phyloP scores from a whole-genome alignment of 495 filamentous ascomycete species.

The Clavariopsis aquatica region DNA sequence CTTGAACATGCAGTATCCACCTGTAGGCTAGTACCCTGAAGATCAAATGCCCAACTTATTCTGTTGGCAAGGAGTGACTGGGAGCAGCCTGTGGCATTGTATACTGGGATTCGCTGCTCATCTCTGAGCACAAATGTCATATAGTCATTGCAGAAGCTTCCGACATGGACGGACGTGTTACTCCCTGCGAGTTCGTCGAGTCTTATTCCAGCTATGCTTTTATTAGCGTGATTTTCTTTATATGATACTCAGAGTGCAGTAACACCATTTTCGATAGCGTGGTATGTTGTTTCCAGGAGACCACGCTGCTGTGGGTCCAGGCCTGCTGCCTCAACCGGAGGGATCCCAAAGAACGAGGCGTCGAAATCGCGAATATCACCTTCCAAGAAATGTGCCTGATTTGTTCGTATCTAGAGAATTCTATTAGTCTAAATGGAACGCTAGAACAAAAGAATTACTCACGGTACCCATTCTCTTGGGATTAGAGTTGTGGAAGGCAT shows the following conservation, averaged over 20 bases:
- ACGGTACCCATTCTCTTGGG: not conserved
- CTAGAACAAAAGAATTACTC: too few species aligned
- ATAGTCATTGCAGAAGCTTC: slow-evolving; percentile 23
- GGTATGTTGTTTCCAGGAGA: slow-evolving; percentile 34
- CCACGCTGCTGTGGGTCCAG: slow-evolving; percentile 18
- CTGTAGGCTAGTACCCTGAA: slow-evolving; percentile 20
- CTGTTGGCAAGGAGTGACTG: slow-evolving; percentile 25
- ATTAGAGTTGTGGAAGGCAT: slow-evolving; percentile 5
- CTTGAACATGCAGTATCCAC: slow-evolving; percentile 33
- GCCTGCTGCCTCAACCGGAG: not conserved
- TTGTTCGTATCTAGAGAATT: slow-evolving; percentile 8
- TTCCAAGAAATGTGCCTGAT: slow-evolving; percentile 6
- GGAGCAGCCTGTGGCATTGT: slow-evolving; percentile 5
- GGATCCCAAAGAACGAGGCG: slow-evolving; percentile 6
- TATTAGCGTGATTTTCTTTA: not conserved
- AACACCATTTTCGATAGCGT: slow-evolving; percentile 37
- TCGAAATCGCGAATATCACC: slow-evolving; percentile 15
- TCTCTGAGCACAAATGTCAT: slow-evolving; percentile 6
- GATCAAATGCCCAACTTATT: slow-evolving; percentile 31
- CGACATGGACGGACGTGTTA: slow-evolving; percentile 12
- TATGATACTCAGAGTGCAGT: not conserved
- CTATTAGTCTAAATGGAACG: too few species aligned
- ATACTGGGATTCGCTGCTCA: not conserved
- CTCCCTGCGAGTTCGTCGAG: slow-evolving; percentile 1
- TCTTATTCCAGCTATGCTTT: not conserved